Evolutionary conservation across 148 eudicot genomes (phyloP), one percentile per base, ranked within the genome.

Genomic region (Diospyros lotus): DNA sequence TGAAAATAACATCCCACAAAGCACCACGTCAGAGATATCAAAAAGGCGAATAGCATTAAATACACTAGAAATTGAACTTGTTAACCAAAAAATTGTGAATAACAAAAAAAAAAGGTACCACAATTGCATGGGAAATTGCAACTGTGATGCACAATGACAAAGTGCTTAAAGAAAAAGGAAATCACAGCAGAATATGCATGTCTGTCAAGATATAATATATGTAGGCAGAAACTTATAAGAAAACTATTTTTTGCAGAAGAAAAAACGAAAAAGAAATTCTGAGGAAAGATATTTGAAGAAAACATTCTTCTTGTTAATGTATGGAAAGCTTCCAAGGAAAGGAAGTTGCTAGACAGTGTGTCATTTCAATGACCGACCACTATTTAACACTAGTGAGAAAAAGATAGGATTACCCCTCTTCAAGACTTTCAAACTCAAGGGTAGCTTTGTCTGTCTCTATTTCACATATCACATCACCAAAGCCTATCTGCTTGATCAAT

Each of bases 401-500:
- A 71, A 70, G 56, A 73, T 11, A 44, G 9, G 50, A 73, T 79
- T 94, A 94, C 98, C 98, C 95, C 82, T 94, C 98, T 82, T 94
- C 98, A 66, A 92, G 96, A 77, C 89, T 61, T 78, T 94, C 98
- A 78, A 90, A 90, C 84, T 94, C 98, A 76, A 94, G 78, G 15
- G 97, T 94, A 61, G 98, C 98, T 86, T 94, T 94, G 82, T 94
- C 98, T 3, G 98, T 94, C 86, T 94, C 98, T 76, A 94, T 94
- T 78, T 92, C 97, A 79, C 98, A 94, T 71, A 94, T 75, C 66
- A 94, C 85, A 80, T 94, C 98, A 74, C 98, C 98, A 55, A 87
- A 93, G 39, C 80, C 86, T 66, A 94, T 92, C 98, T 94, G 92
- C 60, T 64, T 76, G 39, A 41, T 62, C 62, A 80, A 74, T 46